Conservation (phyloP, 1,284 basidiomycete species). For the Moniliella sp. region DNA sequence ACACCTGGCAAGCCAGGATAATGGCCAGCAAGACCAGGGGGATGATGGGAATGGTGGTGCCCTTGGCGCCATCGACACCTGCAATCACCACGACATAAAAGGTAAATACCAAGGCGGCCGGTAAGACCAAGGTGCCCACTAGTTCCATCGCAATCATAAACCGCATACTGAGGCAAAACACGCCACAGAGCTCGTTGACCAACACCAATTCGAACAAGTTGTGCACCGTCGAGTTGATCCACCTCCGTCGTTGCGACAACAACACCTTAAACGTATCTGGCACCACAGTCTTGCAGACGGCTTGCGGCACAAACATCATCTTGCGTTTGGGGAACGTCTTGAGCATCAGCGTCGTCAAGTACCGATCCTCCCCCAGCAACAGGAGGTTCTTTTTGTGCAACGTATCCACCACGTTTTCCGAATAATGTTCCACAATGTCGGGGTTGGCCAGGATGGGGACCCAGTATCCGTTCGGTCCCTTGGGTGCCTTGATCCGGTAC, state of each 20-base stretch:
- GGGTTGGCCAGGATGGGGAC: conserved; percentile 37
- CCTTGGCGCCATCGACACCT: conserved; percentile 11
- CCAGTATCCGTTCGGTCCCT: conserved; percentile 37
- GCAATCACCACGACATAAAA: conserved; percentile 33
- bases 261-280: conserved; percentile 37
- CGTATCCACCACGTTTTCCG: conserved; percentile 38
- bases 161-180: conserved; percentile 44
- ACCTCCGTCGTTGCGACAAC: conserved; percentile 40
- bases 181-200: conserved; percentile 37
- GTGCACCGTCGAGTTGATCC: conserved; percentile 39
- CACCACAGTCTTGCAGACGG: conserved; percentile 38
- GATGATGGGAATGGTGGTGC: conserved; percentile 7
- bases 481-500: conserved; percentile 38
- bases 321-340: conserved; percentile 38
- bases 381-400: conserved; percentile 39
- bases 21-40: conserved; percentile 21
- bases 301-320: conserved; percentile 41
- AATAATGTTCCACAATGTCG: conserved; percentile 38
- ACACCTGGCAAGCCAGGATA: conserved; percentile 36
- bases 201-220: conserved; percentile 40
- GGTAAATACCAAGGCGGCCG: conserved; percentile 37
- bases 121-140: conserved; percentile 37
- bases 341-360: conserved; percentile 38
- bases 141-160: conserved; percentile 37
- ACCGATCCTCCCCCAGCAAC: conserved; percentile 37